Evolutionary conservation across 2,329 filamentous ascomycete species (phyloP), one percentile per base, ranked within the genome.

Genomic region (Cucurbitaria berberidis): DNA sequence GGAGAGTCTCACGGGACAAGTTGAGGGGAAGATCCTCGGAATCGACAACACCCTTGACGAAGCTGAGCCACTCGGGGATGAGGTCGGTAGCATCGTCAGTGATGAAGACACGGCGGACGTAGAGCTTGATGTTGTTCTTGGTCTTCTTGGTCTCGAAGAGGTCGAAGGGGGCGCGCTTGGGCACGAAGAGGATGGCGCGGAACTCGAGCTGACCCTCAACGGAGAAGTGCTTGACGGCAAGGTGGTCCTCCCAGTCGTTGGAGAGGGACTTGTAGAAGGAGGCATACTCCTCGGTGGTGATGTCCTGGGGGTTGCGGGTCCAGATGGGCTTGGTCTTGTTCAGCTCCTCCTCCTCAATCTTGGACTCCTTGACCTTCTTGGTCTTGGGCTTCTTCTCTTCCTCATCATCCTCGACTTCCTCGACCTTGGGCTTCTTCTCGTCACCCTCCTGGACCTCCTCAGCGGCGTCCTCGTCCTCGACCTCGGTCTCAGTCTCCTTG

Each of bases 51-150:
- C 95, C 95, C 90, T 99, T 99, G 88, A 99, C 83, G 83, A 99
- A 99, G 84, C 91, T 87, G 76, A 99, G 89, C 95, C 95, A 99
- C 86, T 99, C 95, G 57, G 95, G 95, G 67, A 99, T 96, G 82
- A 99, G 89, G 78, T 99, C 95, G 70, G 95, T 98, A 72, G 95
- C 95, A 80, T 99, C 95, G 70, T 99, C 95, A 58, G 95, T 99
- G 86, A 99, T 99, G 90, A 99, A 99, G 81, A 99, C 95, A 79
- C 95, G 95, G 80, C 95, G 93, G 76, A 99, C 95, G 83, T 99
- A 99, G 73, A 99, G 89, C 89, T 99, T 99, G 88, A 99, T 98
- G 90, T 99, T 99, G 90, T 98, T 99, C 92, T 99, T 99, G 77
- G 93, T 97, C 90, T 97, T 96, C 91, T 99, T 99, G 78, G 93